Conservation (phyloP, 768 basidiomycete genomes). For the Termitomyces sp. region DNA sequence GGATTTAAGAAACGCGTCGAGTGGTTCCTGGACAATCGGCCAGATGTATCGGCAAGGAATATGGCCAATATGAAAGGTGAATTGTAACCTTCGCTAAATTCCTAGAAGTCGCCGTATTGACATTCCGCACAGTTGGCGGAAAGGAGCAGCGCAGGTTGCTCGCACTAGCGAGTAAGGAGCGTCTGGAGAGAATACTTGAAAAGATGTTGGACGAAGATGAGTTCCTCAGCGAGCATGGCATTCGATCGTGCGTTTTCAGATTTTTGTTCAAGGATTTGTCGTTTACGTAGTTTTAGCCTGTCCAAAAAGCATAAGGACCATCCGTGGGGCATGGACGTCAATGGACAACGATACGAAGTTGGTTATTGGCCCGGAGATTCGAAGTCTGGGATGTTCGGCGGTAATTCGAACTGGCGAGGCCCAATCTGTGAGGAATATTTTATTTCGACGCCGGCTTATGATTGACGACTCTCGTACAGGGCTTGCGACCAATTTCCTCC, state of each 20-base stretch:
- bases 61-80: slow-evolving; percentile 94
- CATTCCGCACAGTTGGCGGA: slow-evolving; percentile 41
- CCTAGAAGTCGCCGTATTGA: neutral
- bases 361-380: slow-evolving; percentile 99
- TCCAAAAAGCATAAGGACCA: slow-evolving; percentile 88
- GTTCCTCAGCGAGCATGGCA: slow-evolving; percentile 93
- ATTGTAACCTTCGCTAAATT: neutral
- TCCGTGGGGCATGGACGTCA: slow-evolving; percentile 94
- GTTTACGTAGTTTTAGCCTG: slow-evolving; percentile 46
- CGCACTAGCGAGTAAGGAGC: slow-evolving; percentile 89
- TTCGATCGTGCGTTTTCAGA: slow-evolving; percentile 72
- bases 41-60: slow-evolving; percentile 82
- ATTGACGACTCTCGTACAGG: slow-evolving; percentile 36
- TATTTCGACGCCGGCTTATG: neutral
- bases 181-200: slow-evolving; percentile 81
- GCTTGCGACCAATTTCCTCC: slow-evolving; percentile 94
- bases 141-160: slow-evolving; percentile 84
- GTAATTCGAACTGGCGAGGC: slow-evolving; percentile 98
- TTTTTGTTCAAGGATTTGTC: neutral
- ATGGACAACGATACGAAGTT: slow-evolving; percentile 89
- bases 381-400: slow-evolving; percentile 95
- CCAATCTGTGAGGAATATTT: slow-evolving; percentile 59
- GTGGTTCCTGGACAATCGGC: slow-evolving; percentile 96
- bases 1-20: slow-evolving; percentile 99
- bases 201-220: slow-evolving; percentile 98